Conservation (phyloP, 2,329 filamentous ascomycete genomes). For the Apiospora rasikravindrae region DNA sequence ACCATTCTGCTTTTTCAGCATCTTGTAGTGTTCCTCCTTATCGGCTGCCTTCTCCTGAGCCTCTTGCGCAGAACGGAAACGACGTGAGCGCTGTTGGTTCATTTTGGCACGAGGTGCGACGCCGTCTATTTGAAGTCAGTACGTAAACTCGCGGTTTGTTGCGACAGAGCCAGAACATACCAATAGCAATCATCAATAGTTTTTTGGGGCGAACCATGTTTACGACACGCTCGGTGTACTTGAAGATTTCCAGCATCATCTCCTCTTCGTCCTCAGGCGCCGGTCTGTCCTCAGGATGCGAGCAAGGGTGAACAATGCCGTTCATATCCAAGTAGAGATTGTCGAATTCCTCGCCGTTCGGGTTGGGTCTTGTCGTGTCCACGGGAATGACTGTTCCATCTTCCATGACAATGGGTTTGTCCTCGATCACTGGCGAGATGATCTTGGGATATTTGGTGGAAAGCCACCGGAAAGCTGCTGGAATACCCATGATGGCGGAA, state of each 20-base stretch:
- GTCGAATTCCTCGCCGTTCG: conserved; percentile 97
- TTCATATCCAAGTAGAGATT: conserved; percentile 99
- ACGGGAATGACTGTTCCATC: conserved; percentile 86
- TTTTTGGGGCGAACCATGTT: conserved; percentile 98
- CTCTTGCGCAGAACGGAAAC: conserved; percentile 93
- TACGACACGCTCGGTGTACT: conserved; percentile 97
- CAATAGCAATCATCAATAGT: conserved; percentile 95
- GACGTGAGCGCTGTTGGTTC: conserved; percentile 97
- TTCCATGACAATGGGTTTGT: conserved; percentile 76
- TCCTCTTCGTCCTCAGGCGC: conserved; percentile 94
- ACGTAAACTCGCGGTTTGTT: conserved; percentile 26
- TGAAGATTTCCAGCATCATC: conserved; percentile 99
- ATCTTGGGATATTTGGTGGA: conserved; percentile 98
- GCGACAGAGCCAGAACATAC: conserved; percentile 53
- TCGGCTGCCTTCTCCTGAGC: conserved; percentile 93
- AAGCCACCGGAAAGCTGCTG: conserved; percentile 94
- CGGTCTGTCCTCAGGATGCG: conserved; percentile 92
- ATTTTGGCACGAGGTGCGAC: conserved; percentile 98
- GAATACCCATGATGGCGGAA: conserved; percentile 76
- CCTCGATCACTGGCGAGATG: conserved; percentile 88
- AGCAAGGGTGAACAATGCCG: conserved; percentile 98
- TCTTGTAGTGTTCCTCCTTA: conserved; percentile 84
- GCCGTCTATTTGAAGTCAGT: conserved; percentile 67
- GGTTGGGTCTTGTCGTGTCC: conserved; percentile 83
- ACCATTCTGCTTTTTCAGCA: conserved; percentile 80